Percentiles rank a stretch among this genome's conserved stretches.
Evolutionary conservation across 768 basidiomycete species (phyloP).

Genomic region (Lactarius akahatsu): DNA sequence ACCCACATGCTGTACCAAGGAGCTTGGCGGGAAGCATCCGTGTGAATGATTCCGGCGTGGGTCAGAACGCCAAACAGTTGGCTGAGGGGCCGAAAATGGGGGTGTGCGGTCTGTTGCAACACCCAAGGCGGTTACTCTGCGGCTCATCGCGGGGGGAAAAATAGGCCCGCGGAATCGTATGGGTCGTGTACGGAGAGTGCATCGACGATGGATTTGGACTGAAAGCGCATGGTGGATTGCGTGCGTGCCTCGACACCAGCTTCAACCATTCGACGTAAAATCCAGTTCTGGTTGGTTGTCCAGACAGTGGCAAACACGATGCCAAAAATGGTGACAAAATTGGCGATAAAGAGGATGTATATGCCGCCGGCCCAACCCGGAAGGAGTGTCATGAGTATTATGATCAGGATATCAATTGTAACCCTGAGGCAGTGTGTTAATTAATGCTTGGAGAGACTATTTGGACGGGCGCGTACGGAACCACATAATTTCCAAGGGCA

Average conservation of each 20-base stretch:
- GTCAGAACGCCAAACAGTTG: not conserved
- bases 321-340: conserved; percentile 29
- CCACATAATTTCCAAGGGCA: conserved; percentile 27
- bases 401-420: conserved; percentile 21
- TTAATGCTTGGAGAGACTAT: not conserved
- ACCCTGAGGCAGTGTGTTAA: conserved; percentile 19
- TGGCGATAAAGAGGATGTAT: conserved; percentile 24
- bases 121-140: not conserved
- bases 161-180: conserved; percentile 4
- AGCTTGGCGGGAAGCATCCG: not conserved
- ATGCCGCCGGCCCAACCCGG: conserved; percentile 22
- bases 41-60: not conserved
- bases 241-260: conserved; percentile 21
- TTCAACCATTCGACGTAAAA: conserved; percentile 25
- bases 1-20: not conserved
- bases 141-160: conserved; percentile 7
- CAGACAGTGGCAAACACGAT: conserved; percentile 30
- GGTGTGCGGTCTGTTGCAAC: not conserved
- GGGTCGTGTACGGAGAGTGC: conserved; percentile 14
- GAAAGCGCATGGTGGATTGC: conserved; percentile 24
- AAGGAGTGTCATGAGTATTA: conserved; percentile 19
- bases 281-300: conserved; percentile 30
- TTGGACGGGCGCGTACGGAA: conserved; percentile 19
- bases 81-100: not conserved
- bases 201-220: conserved; percentile 15